Percentiles rank a stretch among this genome's conserved stretches.
Conservation (phyloP, 257 asterid species). For the Solanum ossicruentum region DNA sequence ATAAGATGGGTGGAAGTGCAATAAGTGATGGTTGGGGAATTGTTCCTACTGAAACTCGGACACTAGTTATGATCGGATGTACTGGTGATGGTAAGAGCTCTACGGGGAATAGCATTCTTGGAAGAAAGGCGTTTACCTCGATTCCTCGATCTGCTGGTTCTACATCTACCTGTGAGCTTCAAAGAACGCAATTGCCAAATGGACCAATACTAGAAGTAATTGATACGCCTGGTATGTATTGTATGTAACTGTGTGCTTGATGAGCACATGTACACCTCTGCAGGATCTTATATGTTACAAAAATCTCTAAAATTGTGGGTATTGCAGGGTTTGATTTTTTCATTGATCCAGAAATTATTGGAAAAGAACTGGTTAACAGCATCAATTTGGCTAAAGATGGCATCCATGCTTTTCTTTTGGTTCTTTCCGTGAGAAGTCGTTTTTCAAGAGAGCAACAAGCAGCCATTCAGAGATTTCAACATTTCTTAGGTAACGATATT, state of each 20-base stretch:
- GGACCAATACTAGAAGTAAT: constrained; percentile 52
- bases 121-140: constrained; percentile 47
- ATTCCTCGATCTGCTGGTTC: constrained; percentile 59
- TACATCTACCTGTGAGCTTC: constrained; percentile 66
- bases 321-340: constrained; percentile 51
- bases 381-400: constrained; percentile 75
- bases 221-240: constrained; percentile 54
- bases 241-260: neutral
- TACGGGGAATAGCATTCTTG: constrained; percentile 60
- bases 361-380: constrained; percentile 53
- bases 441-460: constrained; percentile 61
- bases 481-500: constrained; percentile 52
- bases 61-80: constrained; percentile 61
- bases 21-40: constrained; percentile 67
- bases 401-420: constrained; percentile 70
- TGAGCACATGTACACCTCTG: neutral
- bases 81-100: constrained; percentile 88
- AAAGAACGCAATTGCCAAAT: constrained; percentile 27
- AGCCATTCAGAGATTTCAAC: constrained; percentile 34
- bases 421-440: constrained; percentile 55
- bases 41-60: constrained; percentile 25
- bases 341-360: constrained; percentile 21
- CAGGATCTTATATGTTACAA: neutral
- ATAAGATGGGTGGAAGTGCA: constrained; percentile 59
- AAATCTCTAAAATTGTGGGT: too few relatives aligned